Percentiles rank a stretch among this genome's conserved stretches.
Conservation (phyloP, 2,329 filamentous ascomycete species). For the Coleophoma crateriformis region DNA sequence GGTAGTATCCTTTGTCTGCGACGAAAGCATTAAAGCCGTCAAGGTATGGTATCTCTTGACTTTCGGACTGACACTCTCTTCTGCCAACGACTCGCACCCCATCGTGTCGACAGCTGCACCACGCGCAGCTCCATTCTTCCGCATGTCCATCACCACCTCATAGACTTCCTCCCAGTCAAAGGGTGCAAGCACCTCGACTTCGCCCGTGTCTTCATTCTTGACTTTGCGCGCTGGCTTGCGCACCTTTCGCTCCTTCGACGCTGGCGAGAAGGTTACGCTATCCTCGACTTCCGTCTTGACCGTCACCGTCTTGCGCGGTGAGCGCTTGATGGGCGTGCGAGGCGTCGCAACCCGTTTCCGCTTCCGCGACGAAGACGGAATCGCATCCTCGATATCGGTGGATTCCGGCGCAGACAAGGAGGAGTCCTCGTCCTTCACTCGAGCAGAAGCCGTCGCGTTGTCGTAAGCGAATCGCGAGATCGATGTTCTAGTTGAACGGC, state of each 20-base stretch:
- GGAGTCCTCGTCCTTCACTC: constrained; percentile 7
- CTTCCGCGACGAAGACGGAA: constrained; percentile 32
- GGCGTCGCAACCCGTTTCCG: constrained; percentile 37
- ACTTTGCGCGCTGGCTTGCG: constrained; percentile 43
- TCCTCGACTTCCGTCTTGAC: constrained; percentile 36
- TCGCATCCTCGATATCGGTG: constrained; percentile 53
- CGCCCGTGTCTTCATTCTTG: constrained; percentile 34
- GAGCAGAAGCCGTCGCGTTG: constrained; percentile 18
- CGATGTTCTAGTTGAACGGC: constrained; percentile 43
- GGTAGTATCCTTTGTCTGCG: constrained; percentile 70
- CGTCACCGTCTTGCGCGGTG: constrained; percentile 18
- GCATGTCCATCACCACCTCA: constrained; percentile 71
- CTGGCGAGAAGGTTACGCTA: constrained; percentile 19
- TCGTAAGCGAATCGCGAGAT: constrained; percentile 41
- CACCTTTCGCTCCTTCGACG: constrained; percentile 26
- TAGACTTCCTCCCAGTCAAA: constrained; percentile 84
- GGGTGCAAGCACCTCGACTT: constrained; percentile 49
- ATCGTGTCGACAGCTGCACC: constrained; percentile 94
- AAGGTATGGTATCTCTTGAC: constrained; percentile 65
- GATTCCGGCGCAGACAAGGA: constrained; percentile 3
- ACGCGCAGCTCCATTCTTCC: constrained; percentile 47
- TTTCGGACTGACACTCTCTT: constrained; percentile 37
- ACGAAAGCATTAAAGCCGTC: constrained; percentile 65
- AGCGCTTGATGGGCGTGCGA: constrained; percentile 17
- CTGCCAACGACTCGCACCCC: constrained; percentile 80